A percentile compares a stretch with the other conserved stretches of the same genome.
These are phyloP conservation scores for Colletotrichum tabaci DNA, from an alignment of 2,329 filamentous ascomycete species.

Conservation along the genomic window DNA sequence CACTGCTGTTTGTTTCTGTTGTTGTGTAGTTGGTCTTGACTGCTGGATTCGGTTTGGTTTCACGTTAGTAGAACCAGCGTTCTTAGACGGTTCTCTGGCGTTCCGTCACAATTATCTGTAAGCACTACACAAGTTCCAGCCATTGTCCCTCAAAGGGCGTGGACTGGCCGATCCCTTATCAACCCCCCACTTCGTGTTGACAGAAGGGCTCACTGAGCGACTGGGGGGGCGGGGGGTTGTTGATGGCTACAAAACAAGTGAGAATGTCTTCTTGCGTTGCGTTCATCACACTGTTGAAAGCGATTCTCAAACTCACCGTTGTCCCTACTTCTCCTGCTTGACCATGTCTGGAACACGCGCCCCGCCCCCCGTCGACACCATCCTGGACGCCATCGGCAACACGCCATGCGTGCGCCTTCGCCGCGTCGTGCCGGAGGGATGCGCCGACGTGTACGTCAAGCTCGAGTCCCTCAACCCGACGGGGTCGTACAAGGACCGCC, in stretches of 20 bases:
- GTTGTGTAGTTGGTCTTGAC: no score
- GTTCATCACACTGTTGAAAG: no score
- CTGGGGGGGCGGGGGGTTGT: no score
- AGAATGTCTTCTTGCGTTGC: no score
- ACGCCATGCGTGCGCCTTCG: slow-evolving; percentile 35
- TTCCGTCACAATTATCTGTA: no score
- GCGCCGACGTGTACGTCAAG: slow-evolving; percentile 38
- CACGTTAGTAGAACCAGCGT: no score
- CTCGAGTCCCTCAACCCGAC: slow-evolving; percentile 40
- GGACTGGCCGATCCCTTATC: not conserved
- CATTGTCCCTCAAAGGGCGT: not conserved
- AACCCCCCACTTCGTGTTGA: not conserved
- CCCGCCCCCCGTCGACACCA: not conserved
- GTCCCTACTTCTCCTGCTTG: not conserved
- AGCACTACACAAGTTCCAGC: no score
- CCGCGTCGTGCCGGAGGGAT: slow-evolving; percentile 26
- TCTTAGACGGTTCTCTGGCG: no score
- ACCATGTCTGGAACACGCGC: not conserved
- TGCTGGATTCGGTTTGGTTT: no score
- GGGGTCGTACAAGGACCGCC: slow-evolving; percentile 39
- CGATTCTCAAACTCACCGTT: not conserved
- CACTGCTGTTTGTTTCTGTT: no score
- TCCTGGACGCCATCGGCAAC: slow-evolving; percentile 36
- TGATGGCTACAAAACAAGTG: no score
- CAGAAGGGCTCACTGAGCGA: not conserved